Conservation (phyloP, 2,329 filamentous ascomycete species). For the Microsporum audouinii region DNA sequence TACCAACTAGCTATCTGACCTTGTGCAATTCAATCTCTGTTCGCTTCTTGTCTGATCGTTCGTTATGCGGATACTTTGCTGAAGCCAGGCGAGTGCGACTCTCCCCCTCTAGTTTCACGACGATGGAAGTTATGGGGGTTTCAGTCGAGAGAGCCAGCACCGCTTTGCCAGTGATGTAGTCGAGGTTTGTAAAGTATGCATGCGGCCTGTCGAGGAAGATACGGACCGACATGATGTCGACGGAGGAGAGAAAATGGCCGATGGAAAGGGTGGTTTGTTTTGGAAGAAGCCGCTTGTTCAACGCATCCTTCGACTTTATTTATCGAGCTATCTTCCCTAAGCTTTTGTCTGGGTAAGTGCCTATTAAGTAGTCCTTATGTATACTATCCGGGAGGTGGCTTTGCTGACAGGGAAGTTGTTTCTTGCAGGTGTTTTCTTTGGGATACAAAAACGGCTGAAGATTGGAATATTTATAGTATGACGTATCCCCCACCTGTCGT, state of each 20-base stretch:
- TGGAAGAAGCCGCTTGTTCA: background rate
- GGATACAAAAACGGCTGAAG: background rate
- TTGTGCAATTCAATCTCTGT: slow-evolving; percentile 41
- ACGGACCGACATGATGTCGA: slow-evolving; percentile 32
- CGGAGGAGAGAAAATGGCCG: background rate
- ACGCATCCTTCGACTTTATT: background rate
- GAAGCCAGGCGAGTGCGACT: slow-evolving; percentile 36
- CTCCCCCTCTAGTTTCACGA: slow-evolving; percentile 41
- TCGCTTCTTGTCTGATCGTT: slow-evolving; percentile 36
- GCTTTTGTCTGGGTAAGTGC: background rate
- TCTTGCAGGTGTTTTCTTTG: background rate
- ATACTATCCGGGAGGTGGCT: background rate
- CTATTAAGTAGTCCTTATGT: background rate
- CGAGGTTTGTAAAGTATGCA: slow-evolving; percentile 39
- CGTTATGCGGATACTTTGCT: slow-evolving; percentile 30
- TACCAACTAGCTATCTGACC: slow-evolving; percentile 21
- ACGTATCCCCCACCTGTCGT: background rate
- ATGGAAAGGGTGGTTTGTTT: background rate
- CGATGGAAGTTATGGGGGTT: slow-evolving; percentile 35
- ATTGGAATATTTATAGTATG: background rate
- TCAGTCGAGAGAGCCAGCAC: slow-evolving; percentile 33
- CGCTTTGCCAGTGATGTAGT: slow-evolving; percentile 36
- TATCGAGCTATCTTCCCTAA: background rate
- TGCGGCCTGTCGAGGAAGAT: slow-evolving; percentile 35
- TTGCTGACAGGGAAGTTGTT: background rate